Base-by-base conservation (phyloP, 2,329 filamentous ascomycete species). In the Fusarium euwallaceae region DNA sequence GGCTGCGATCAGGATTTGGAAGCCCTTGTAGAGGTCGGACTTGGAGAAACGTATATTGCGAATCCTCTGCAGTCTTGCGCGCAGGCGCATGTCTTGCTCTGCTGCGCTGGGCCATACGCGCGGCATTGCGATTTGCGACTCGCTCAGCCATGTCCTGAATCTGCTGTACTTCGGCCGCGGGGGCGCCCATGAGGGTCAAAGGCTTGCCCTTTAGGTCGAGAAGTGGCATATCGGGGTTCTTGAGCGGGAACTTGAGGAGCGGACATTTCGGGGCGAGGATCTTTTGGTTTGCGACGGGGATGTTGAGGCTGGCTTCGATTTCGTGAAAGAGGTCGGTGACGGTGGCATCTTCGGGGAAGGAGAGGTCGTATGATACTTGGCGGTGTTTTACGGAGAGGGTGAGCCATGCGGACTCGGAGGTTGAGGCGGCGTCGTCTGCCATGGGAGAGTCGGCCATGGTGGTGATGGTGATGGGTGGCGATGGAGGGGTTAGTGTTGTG, bases 21-120 rank as follows among this genome's bases (percentile, higher is more conserved):
- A 98, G 91, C 78, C 96, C 92, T 0, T 90, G 85, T 0, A 99
- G 88, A 0, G 95, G 94, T 1, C 91, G 89, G 1, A 98, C 87
- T 1, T 90, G 90, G 73, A 92, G 88, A 84, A 99, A 99, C 0
- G 94, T 97, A 84, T 97, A 98, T 69, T 86, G 87, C 22, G 87
- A 85, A 68, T 92, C 89, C n/a, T 91, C 90, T 80, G 78, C 79
- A 69, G 68, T 62, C 27, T 55, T 68, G n/a, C 72, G 70, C 11
- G 41, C 55, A 27, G 59, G 66, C 8, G 62, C 22, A n/a, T 70
- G 69, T 76, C 43, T 80, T 56, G 74, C 74, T 74, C 74, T 83
- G 67, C 53, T 76, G 64, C 72, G 79, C 71, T 76, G 81, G 24
- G 77, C 82, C 76, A 79, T 68, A 37, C 85, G 82, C 16, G 83